Base-by-base conservation (phyloP, 768 basidiomycete genomes). In the Trametes meyenii region DNA sequence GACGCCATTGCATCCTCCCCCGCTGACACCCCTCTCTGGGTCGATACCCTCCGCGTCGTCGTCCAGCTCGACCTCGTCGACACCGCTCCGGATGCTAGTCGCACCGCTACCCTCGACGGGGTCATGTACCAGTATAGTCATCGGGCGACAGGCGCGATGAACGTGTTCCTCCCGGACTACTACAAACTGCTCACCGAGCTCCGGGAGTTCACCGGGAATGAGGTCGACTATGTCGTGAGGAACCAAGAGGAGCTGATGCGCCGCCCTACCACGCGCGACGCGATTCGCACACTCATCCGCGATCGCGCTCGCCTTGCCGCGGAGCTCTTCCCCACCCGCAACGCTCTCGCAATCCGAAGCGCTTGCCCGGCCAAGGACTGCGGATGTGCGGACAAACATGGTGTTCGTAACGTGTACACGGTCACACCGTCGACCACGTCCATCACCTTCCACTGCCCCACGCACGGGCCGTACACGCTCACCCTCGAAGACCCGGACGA, bases 41-140 rank as follows among this genome's bases (percentile, higher is more conserved):
- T 46, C 19, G 55, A 58, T 43, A 44, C 49, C 42, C 33, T 58
- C 50, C 49, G 44, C 40, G 55, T 56, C 40, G 50, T 56, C 43
- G 55, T 73, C 45, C 62, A 63, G 21, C 64, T 73, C 13, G 69
- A 71, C 50, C 59, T 73, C n/a, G 72, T 73, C 45, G 72, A 73
- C 56, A 73, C 72, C 36, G 71, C 71, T 2, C 70, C 72, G 3
- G 61, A 62, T 50, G 52, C 23, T 24, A 57, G 57, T 29, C 45
- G 50, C 21, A 50, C 60, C 23, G 17, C 38, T 5, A 16, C 14
- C n/a, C 2, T 44, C 35, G 63, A 69, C 45, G 69, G 69, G 5
- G 53, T 69, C n/a, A 39, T 24, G 24, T 73, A 72, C 55, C 73
- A 71, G 53, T 59, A 60, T 36, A 71, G 71, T 54, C 69, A 69